Conservation (phyloP, 176 grass and related monocot species). For the Paspalum notatum region DNA sequence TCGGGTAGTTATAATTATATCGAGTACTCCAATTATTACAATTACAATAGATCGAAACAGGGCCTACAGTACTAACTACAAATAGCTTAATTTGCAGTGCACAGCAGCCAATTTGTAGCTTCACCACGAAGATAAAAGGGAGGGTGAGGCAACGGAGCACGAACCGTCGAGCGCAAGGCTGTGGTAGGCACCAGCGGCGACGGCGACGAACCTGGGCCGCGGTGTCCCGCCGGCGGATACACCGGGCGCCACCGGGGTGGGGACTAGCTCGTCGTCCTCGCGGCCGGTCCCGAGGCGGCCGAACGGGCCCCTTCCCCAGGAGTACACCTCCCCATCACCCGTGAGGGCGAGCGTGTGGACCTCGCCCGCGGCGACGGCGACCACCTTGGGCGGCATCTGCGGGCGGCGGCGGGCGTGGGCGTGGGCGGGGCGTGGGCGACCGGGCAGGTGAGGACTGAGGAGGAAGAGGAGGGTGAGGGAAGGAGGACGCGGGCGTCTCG, state of each 20-base stretch:
- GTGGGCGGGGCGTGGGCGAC: not conserved
- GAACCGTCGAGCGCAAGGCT: constrained; percentile 84
- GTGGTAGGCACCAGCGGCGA: constrained; percentile 85
- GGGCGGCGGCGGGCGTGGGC: not conserved
- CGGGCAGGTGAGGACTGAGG: constrained; percentile 29
- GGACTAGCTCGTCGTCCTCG: constrained; percentile 73
- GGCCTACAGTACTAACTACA: not conserved
- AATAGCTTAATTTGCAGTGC: not conserved
- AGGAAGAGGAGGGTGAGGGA: not conserved
- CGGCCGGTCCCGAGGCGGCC: constrained; percentile 80
- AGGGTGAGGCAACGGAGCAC: not conserved
- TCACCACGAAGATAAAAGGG: not conserved
- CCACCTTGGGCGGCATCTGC: constrained; percentile 79
- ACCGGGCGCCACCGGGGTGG: constrained; percentile 51
- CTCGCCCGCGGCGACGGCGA: constrained; percentile 82
- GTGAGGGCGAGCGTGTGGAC: constrained; percentile 91
- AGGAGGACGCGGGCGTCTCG: not conserved
- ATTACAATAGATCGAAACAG: not conserved
- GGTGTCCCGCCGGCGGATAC: not conserved
- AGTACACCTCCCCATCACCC: constrained; percentile 74
- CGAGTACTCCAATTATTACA: not conserved
- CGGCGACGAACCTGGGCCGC: constrained; percentile 60
- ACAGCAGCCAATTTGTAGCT: not conserved
- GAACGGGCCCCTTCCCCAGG: constrained; percentile 89
- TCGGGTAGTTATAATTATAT: no score